Percentiles rank a stretch among this genome's conserved stretches.
Conservation (phyloP, 179 eudicot species). For the Carnegiea gigantea region DNA sequence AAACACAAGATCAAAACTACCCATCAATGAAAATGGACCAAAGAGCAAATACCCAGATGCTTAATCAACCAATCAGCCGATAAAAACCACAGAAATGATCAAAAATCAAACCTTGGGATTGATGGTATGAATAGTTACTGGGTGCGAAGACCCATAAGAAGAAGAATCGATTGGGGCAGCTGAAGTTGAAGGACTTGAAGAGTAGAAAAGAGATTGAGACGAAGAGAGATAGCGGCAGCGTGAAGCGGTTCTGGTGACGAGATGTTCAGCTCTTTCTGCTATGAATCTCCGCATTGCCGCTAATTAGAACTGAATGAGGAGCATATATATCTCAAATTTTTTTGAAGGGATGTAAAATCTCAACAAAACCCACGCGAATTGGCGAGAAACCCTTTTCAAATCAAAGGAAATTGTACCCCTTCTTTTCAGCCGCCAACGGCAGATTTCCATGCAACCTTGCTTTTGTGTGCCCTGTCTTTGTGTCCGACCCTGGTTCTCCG, state of each 20-base stretch:
- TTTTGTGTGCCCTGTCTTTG: neutral
- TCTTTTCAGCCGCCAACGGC: slow-evolving; percentile 18
- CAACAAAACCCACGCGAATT: slow-evolving; percentile 8
- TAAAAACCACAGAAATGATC: slow-evolving; percentile 4
- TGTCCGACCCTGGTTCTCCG: neutral
- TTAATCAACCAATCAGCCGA: slow-evolving; percentile 10
- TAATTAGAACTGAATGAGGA: neutral
- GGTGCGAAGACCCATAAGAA: slow-evolving; percentile 31
- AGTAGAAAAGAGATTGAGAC: slow-evolving; percentile 13
- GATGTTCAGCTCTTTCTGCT: slow-evolving; percentile 40
- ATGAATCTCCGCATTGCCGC: slow-evolving; percentile 55
- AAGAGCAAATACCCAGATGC: slow-evolving; percentile 9
- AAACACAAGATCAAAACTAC: slow-evolving; percentile 11
- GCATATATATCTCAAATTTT: neutral
- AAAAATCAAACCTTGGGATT: slow-evolving; percentile 43
- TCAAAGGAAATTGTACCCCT: neutral
- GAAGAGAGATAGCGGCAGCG: slow-evolving; percentile 18
- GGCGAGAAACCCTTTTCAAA: neutral
- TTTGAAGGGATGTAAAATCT: neutral
- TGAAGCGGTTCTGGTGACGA: slow-evolving; percentile 23
- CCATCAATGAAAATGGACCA: slow-evolving; percentile 26
- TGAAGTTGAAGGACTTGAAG: slow-evolving; percentile 29
- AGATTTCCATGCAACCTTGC: neutral
- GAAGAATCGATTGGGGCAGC: slow-evolving; percentile 34
- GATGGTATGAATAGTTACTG: slow-evolving; percentile 32